Conservation (phyloP, 1,284 basidiomycete genomes). For the Violaceomyces palustris region DNA sequence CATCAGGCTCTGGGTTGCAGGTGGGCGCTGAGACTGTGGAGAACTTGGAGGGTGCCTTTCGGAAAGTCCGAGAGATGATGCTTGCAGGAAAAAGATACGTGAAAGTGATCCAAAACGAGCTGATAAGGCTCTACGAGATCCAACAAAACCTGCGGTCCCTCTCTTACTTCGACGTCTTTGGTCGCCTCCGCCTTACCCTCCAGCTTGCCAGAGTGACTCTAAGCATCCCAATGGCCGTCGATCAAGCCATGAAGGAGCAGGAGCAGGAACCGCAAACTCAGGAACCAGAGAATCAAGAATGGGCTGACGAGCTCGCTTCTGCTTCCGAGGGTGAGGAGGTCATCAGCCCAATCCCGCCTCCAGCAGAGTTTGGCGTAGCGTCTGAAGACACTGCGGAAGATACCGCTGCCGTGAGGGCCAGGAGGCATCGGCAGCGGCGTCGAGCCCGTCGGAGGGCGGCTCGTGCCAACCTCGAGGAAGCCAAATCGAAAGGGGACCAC, state of each 20-base stretch:
- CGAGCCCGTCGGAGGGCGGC: no score
- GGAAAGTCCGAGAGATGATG: conserved; percentile 47
- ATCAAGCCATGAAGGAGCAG: conserved; percentile 60
- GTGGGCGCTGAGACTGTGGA: conserved; percentile 53
- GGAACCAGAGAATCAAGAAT: background rate
- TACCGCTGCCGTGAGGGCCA: no score
- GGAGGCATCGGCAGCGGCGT: no score
- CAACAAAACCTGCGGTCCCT: conserved; percentile 70
- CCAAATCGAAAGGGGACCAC: no score
- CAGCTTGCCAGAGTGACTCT: conserved; percentile 75
- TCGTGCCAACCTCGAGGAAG: no score
- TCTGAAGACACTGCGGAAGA: no score
- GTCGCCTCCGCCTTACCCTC: conserved; percentile 70
- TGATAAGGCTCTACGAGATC: conserved; percentile 69
- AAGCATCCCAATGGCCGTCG: conserved; percentile 69
- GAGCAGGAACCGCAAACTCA: background rate
- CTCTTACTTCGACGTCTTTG: conserved; percentile 69
- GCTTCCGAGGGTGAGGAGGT: no score
- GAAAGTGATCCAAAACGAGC: conserved; percentile 66
- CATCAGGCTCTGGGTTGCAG: conserved; percentile 46
- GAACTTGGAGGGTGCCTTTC: conserved; percentile 52
- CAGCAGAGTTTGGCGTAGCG: no score
- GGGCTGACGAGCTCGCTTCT: no score
- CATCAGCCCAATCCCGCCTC: no score
- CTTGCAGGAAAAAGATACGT: conserved; percentile 69